Conservation (phyloP, 768 basidiomycete species). For the Leccinum olivaceopallidum region DNA sequence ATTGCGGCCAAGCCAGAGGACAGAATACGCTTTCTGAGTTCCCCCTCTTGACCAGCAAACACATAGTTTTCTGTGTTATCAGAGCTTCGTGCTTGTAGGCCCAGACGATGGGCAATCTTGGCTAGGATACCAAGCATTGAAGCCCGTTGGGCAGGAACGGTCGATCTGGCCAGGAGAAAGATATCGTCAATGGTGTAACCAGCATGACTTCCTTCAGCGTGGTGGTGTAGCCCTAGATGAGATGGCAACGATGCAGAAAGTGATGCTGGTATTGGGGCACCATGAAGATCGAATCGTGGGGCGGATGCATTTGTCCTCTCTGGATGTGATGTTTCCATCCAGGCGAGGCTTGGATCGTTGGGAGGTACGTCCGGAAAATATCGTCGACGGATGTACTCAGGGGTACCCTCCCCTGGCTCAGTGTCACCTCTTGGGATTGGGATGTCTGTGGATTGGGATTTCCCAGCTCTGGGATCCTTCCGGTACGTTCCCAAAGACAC, state of each 20-base stretch:
- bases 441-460: slow-evolving; percentile 2
- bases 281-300: slow-evolving; percentile 76
- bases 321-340: slow-evolving; percentile 53
- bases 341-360: slow-evolving; percentile 74
- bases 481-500: slow-evolving; percentile 44
- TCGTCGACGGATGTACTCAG: slow-evolving; percentile 79
- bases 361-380: slow-evolving; percentile 76
- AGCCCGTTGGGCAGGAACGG: slow-evolving; percentile 79
- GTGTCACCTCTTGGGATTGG: background rate
- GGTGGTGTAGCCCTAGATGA: slow-evolving; percentile 89
- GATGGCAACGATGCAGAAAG: slow-evolving; percentile 66
- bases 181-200: slow-evolving; percentile 91
- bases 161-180: slow-evolving; percentile 76
- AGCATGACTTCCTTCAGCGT: slow-evolving; percentile 72
- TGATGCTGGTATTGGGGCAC: slow-evolving; percentile 59
- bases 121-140: slow-evolving; percentile 77
- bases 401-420: slow-evolving; percentile 66
- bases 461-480: background rate
- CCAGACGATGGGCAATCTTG: slow-evolving; percentile 47
- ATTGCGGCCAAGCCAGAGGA: slow-evolving; percentile 69
- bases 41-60: slow-evolving; percentile 34
- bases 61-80: slow-evolving; percentile 4
- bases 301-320: slow-evolving; percentile 25
- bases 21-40: slow-evolving; percentile 61
- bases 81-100: slow-evolving; percentile 15